Percentiles rank a stretch among this genome's conserved stretches.
Conservation (phyloP, 2,329 filamentous ascomycete genomes). For the Trichoderma sp. region DNA sequence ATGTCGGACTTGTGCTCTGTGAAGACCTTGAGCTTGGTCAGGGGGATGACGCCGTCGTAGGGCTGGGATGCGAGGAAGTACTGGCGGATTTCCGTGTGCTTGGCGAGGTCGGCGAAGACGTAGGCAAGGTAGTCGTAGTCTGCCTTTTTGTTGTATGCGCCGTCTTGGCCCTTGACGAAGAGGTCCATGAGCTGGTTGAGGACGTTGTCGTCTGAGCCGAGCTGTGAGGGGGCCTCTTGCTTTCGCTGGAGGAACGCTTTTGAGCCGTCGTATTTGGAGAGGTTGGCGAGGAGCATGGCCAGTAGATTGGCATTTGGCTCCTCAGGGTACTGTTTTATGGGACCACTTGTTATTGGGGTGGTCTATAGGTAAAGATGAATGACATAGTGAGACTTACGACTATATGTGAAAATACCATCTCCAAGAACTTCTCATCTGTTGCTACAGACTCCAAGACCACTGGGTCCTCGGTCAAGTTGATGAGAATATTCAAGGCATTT, state of each 20-base stretch:
- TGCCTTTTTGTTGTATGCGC: constrained; percentile 79
- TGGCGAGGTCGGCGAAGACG: constrained; percentile 89
- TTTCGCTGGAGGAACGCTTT: constrained; percentile 70
- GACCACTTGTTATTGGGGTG: not conserved
- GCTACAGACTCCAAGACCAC: constrained; percentile 75
- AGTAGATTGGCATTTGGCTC: constrained; percentile 84
- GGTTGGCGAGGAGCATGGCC: constrained; percentile 90
- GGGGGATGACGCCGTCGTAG: constrained; percentile 82
- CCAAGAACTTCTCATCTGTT: constrained; percentile 79
- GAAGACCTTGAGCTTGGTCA: constrained; percentile 92
- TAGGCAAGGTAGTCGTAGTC: constrained; percentile 94
- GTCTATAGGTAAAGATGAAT: not conserved
- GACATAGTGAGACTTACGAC: constrained; percentile 60
- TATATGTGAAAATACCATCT: constrained; percentile 71
- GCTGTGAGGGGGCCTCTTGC: constrained; percentile 68
- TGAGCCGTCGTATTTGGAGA: constrained; percentile 78
- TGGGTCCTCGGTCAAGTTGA: constrained; percentile 79
- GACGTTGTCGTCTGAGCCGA: constrained; percentile 72
- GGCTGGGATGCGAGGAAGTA: constrained; percentile 75
- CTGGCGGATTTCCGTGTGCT: constrained; percentile 72
- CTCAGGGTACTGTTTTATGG: constrained; percentile 59
- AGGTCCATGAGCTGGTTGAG: constrained; percentile 93
- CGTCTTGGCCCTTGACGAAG: constrained; percentile 89
- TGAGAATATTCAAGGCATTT: constrained; percentile 85
- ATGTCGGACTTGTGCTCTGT: constrained; percentile 86